Evolutionary conservation across 2,329 filamentous ascomycete genomes (phyloP), one percentile per base, ranked within the genome.

Genomic region (Penicillium polonicum): DNA sequence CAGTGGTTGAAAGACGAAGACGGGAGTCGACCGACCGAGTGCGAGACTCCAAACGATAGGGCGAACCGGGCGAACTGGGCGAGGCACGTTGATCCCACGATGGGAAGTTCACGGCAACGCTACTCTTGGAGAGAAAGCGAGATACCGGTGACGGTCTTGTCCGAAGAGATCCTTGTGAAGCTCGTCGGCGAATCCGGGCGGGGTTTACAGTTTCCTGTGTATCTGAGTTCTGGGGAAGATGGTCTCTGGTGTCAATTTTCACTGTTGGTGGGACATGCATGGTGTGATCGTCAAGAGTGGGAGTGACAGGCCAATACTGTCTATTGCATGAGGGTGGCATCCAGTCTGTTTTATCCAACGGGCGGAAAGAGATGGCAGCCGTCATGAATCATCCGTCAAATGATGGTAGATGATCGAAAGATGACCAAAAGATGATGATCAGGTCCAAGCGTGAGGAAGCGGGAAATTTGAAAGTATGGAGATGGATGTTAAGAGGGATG

Each of bases 71-170:
- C 17, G 65, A 60, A 45, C 65, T 66, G 5, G 68, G 60, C 23
- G 66, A 60, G 7, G 70, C 62, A 45, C 83, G 73, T 19, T 76
- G 71, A 55, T 83, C 77, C 65, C 84, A 83, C 2, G 81, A 81
- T 5, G 82, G 82, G 17, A 85, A 75, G 52, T 82, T 79, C 41
- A 85, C 70, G 35, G 72, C 67, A 5, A 66, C 67, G 58, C 64
- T 75, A 49, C 69, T 70, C 54, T 70, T 74, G 39, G 74, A 70
- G 1, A 75, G 60, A 36, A 74, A 72, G 9, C 72, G 72, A 43
- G 73, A 73, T 33, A 73, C 68, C 10, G 69, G 58, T 5, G 74
- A 74, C 2, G 72, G 70, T 59, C 68, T 71, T 21, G 71, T 69
- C 23, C 70, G 62, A 7, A 75, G 52, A 1, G 72, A 75, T 25